Evolutionary conservation across 2,329 filamentous ascomycete genomes (phyloP), one percentile per base, ranked within the genome.

Genomic region (Pyricularia sp.): DNA sequence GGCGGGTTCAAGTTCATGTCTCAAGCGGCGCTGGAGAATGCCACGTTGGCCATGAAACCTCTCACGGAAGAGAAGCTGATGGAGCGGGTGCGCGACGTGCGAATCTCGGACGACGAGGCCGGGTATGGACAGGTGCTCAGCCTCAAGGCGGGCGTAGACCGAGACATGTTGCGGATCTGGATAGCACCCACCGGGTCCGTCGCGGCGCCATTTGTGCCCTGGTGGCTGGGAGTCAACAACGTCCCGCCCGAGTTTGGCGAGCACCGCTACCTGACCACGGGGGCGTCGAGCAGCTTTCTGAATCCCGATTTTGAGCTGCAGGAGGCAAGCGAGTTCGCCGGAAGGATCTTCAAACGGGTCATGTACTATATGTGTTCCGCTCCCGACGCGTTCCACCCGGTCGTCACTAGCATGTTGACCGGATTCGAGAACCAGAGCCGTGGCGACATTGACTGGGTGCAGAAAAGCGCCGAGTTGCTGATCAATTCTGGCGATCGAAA

Each of bases 1-100:
- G 61, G 61, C 61, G 61, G 61, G 33, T 62, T 62, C 61, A 62
- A 53, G 61, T 53, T 30, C 61, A 53, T 62, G 61, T 53, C 61
- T 3, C 61, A 53, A 40, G 61, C 61, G 22, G 61, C 40, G 12
- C 61, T 62, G 33, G 61, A 62, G 40, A 19, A 44, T 16, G 61
- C 35, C 24, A 62, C 61, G 61, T 35, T 40, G 35, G 61, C 61
- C 61, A 62, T 62, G 61, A 22, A 4, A 26, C 61, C 61, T 6
- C 22, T 62, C 13, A 53, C 61, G 5, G 61, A 53, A 13, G 61
- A 49, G 61, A 62, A 53, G 61, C 61, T 62, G 26, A 62, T 53
- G 33, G 13, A 40, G 35, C 61, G 61, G 12, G 61, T 62, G 61
- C 61, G 61, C 24, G 61, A 53, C 35, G 35, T 28, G 5, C 61